Percentiles rank a stretch among this genome's conserved stretches.
Evolutionary conservation across 345 rosid species (phyloP).

Genomic region (Schrenkiella parvula): DNA sequence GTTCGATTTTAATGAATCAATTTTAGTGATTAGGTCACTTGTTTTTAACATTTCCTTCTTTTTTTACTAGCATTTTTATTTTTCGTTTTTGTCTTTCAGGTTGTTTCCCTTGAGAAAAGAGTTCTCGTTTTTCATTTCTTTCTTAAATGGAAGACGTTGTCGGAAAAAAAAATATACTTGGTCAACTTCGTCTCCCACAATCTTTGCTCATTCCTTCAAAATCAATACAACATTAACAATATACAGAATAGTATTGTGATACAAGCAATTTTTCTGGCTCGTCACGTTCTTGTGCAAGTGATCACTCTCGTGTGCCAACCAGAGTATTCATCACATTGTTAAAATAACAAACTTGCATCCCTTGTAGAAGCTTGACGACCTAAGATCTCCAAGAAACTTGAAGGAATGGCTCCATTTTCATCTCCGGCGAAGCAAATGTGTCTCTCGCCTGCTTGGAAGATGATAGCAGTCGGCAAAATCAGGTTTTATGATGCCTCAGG

Average conservation of each 20-base stretch:
- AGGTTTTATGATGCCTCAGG: constrained; percentile 36
- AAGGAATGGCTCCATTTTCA: constrained; percentile 1
- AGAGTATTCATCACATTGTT: neutral
- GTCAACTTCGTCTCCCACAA: too few species aligned
- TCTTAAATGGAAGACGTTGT: neutral
- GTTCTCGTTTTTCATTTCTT: too few species aligned
- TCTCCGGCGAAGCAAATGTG: neutral
- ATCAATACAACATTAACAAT: constrained; percentile 5
- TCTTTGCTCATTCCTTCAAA: neutral
- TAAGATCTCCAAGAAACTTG: constrained; percentile 7
- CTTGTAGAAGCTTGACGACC: neutral
- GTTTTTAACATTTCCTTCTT: too few species aligned
- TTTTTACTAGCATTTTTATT: too few species aligned
- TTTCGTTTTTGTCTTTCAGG: too few species aligned
- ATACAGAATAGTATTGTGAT: neutral
- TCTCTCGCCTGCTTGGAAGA: neutral
- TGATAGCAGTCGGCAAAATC: neutral
- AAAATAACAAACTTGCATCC: neutral
- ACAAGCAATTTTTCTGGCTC: neutral
- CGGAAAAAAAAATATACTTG: neutral
- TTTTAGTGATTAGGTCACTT: too few species aligned
- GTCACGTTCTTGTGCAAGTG: neutral
- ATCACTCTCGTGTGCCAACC: neutral
- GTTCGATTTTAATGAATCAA: too few species aligned
- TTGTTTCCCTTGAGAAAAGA: too few species aligned